Conservation (phyloP, 2,329 filamentous ascomycete genomes). For the Fusarium siculi region DNA sequence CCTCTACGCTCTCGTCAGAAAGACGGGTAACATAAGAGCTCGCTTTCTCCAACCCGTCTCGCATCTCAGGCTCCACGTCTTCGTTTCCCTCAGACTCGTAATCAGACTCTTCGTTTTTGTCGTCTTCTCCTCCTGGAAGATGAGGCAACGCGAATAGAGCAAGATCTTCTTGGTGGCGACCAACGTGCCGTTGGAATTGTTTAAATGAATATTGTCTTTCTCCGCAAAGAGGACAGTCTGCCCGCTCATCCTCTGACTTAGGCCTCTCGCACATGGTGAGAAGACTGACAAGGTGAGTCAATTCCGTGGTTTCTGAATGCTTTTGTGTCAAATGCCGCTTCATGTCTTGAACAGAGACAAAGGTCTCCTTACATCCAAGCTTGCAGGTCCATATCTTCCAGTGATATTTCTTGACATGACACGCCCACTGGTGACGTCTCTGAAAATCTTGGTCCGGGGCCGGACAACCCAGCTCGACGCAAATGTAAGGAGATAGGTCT, state of each 20-base stretch:
- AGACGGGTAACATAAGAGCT: neutral
- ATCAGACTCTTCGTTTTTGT: fast-evolving
- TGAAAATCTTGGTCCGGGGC: neutral
- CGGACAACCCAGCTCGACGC: neutral
- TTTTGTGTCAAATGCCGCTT: fast-evolving
- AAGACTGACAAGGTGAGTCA: fast-evolving
- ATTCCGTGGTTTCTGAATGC: fast-evolving
- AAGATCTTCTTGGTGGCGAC: conserved; percentile 5
- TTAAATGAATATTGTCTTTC: fast-evolving
- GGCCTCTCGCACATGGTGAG: neutral
- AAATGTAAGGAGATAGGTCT: neutral
- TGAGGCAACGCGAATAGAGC: neutral
- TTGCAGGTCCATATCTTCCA: neutral
- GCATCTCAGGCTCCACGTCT: fast-evolving
- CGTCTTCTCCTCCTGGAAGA: fast-evolving
- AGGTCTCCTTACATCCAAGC: neutral
- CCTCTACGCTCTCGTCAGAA: fast-evolving
- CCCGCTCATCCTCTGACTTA: fast-evolving
- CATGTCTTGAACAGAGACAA: fast-evolving
- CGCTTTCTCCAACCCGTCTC: neutral
- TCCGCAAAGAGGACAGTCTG: neutral
- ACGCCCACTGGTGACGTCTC: neutral
- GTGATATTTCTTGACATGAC: neutral
- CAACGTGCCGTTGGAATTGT: neutral
- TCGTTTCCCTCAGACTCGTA: fast-evolving